Base-by-base conservation (phyloP, 2,329 filamentous ascomycete genomes). In the Tolypocladium nubicola region DNA sequence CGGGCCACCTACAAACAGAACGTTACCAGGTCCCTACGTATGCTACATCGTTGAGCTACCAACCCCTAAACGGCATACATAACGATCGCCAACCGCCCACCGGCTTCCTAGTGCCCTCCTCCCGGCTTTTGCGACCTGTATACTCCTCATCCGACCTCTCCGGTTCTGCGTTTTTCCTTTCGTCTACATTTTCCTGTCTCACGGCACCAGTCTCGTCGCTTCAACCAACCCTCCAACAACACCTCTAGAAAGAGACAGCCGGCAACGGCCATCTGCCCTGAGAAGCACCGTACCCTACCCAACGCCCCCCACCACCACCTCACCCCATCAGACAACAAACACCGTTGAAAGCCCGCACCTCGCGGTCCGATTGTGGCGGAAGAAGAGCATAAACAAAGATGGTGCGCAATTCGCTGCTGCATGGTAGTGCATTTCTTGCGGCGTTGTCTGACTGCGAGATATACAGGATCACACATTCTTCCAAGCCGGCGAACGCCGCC, bases 41-140 rank as follows among this genome's bases (percentile, higher is more conserved):
- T 30, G 4, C 47, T 21, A 11, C 9, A 19, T 10, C 19, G 16
- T 14, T 21, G 47, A 6, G 30, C 47, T 52, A 19, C 47, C 47
- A 26, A 35, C 26, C 54, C 49, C 56, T 49, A 52, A 39, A 21
- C 30, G 39, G 52, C 56, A 70, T 79, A 79, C 76, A 78, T 79
- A 79, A 79, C 73, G 68, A 66, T 64, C 69, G 67, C 68, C 74
- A 76, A 70, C 71, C 75, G 74, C 76, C 76, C 74, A 65, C 65
- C 59, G 61, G 63, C 62, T 62, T 67, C 67, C 66, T 65, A 62
- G 66, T 64, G 62, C 64, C 62, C 65, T 68, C 65, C 64, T 70
- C 66, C 68, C 67, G 69, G 68, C 65, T 74, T 76, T 75, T 75
- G 74, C 69, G 68, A 70, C 68, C 64, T 67, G 62, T 68, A 62